Evolutionary conservation across 805 yeast genomes (phyloP), one percentile per base, ranked within the genome.

Genomic region (Jamesozyma rosinii): DNA sequence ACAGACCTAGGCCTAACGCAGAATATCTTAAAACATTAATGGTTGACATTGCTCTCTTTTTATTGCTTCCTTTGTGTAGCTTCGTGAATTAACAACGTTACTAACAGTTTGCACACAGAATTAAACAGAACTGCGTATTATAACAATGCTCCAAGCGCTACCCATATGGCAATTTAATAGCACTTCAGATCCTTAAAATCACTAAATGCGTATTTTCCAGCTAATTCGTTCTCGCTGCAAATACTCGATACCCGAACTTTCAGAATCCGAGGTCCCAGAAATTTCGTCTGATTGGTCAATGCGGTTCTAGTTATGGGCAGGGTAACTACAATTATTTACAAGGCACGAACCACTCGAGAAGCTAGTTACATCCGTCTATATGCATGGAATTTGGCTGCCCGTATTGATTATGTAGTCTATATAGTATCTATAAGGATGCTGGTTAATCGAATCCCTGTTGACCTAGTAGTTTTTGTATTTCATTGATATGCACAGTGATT

Each of bases 1-100:
- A 74, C 46, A 89, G 71, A 66, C 98, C 98, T 54, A 86, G 77
- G 43, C 84, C 90, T 54, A 90, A 76, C 43, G 94, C 82, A 54
- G 95, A 72, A 81, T 92, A 90, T 81, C 97, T 86, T 63, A 89
- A 77, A 61, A 89, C 79, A 66, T 75, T 75, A 44, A 70, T 62
- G 42, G 76, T 67, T 42, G 77, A 72, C 78, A 74, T 73, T 4
- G 15, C 40, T 13, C 34, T 29, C 20, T 19, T 20, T 24, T 24
- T 22, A 8, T 30, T 10, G 4, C 21, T 4, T 26, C 17, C 35
- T n/a, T 35, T 21, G 29, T 24, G 11, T 24, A 8, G 29, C 6
- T 24, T 6, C 11, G 29, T 24, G 11, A 24, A 24, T 24, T 6
- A 24, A 24, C 11, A 24, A 24, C 29, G 29, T 24, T 24, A 24